Percentiles rank a stretch among this genome's conserved stretches.
These are phyloP conservation scores for Podaxis sp. DNA, from an alignment of 768 basidiomycete species.

Conservation along the genomic window DNA sequence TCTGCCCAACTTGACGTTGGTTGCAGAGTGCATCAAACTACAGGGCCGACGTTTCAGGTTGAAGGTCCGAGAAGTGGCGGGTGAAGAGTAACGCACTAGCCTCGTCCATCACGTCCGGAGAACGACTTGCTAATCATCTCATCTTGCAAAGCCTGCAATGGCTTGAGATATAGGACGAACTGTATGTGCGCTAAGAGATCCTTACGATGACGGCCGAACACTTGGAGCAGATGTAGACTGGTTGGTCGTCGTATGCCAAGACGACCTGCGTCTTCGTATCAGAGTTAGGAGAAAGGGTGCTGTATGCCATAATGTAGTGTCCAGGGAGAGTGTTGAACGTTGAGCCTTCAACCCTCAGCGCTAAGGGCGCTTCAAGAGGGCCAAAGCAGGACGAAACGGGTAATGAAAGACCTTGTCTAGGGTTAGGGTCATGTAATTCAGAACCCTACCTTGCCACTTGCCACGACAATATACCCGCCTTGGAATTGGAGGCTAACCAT, in stretches of 20 bases:
- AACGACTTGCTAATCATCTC: conserved; percentile 85
- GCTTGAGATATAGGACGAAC: not conserved
- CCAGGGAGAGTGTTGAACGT: not conserved
- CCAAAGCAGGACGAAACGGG: not conserved
- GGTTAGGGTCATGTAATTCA: conserved; percentile 23
- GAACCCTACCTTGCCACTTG: not conserved
- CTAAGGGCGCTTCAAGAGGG: not conserved
- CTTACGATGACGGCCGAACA: conserved; percentile 73
- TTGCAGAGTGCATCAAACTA: conserved; percentile 77
- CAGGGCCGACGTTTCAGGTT: not conserved
- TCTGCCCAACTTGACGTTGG: conserved; percentile 70
- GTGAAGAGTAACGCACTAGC: conserved; percentile 54
- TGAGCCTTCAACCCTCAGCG: no score
- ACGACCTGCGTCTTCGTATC: conserved; percentile 58
- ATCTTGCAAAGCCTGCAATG: conserved; percentile 69
- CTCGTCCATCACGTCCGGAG: conserved; percentile 79
- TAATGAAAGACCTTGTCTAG: conserved; percentile 17
- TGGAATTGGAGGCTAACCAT: not conserved
- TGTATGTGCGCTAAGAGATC: conserved; percentile 8
- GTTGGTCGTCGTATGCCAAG: conserved; percentile 62
- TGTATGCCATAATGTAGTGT: conserved; percentile 6
- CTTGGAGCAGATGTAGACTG: conserved; percentile 66
- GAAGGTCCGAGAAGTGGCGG: not conserved
- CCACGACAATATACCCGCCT: not conserved
- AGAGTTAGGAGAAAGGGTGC: conserved; percentile 26